Base-by-base conservation (phyloP, 2,329 filamentous ascomycete genomes). In the Cladophialophora exuberans region DNA sequence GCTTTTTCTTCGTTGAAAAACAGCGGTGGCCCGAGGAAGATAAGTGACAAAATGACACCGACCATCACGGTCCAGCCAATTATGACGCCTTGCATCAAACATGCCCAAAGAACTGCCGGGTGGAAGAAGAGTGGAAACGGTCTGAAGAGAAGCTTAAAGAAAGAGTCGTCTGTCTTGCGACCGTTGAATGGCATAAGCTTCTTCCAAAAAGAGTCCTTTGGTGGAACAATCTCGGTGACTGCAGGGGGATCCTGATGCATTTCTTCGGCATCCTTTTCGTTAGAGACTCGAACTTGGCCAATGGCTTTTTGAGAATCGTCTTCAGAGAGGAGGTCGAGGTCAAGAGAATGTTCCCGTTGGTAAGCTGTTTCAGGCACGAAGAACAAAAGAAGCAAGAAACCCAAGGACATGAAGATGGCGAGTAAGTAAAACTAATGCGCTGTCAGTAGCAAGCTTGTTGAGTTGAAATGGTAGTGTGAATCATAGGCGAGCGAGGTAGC, bases 61-160 rank as follows among this genome's bases (percentile, higher is more conserved):
- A 96, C 93, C 67, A 97, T 90, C 13, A 97, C 89, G 1, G 92
- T 96, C 92, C 93, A 97, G 61, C 92, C 93, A 66, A 97, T 96
- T 67, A 96, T 83, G 3, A 89, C 84, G 13, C 92, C 92, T 78
- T 96, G 92, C 45, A 92, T 89, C 3, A 97, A 77, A 65, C 82
- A 84, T 13, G 81, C 80, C 89, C 90, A 96, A 35, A 95, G 72
- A 63, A 97, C 90, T 6, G 89, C 89, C 0, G 91, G 92, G 68
- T 97, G 92, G 5, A 88, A 70, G 64, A 96, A 87, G 1, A 97
- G 80, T 0, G 89, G 89, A 49, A 97, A 86, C 0, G 92, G 93
- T 2, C 92, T 83, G 11, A 87, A 69, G 11, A 85, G 72, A 25
- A 87, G 76, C 61, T 81, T 81, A 65, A 80, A 77, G 72, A 93